Base-by-base conservation (phyloP, 2,329 filamentous ascomycete genomes). In the Dryadomyces quercus-mongolicae region DNA sequence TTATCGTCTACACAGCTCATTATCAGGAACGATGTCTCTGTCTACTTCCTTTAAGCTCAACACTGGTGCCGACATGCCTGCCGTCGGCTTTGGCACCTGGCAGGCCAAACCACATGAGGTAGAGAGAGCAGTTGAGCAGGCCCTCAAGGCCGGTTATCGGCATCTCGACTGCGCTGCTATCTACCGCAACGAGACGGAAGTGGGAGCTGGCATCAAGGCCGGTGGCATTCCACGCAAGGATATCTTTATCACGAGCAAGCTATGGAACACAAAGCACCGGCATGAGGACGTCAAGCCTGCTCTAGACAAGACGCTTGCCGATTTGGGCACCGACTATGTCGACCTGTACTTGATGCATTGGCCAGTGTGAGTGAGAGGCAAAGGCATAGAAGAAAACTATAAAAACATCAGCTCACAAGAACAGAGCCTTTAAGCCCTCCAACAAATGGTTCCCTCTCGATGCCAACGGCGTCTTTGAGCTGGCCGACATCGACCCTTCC, bases 391-490 rank as follows among this genome's bases (percentile, higher is more conserved):
- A n/a, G n/a, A n/a, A n/a, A n/a, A n/a, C n/a, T n/a, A n/a, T n/a
- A 40, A 12, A 9, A 16, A 40, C 15, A 40, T 40, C 15, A 38
- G 10, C 25, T 36, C 6, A 18, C 47, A 4, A 9, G 5, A 31
- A n/a, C 22, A 49, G 51, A 21, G 55, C 49, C 18, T 56, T 56
- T 43, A 16, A 48, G 66, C 80, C 82, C 66, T 78, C 81, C 59
- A 63, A 64, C 43, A 64, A 68, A 45, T 62, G 62, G 62, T 68
- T 69, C 53, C 67, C 68, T 20, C 57, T 74, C n/a, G 64, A 78
- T 59, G 71, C 74, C 5, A 76, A 82, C 67, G 84, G 82, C 74
- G 73, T 82, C 64, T 85, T 84, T 67, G 72, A 77, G 58, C 76
- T 84, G 63, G 83, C 80, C 25, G 84, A 67, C 47, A 65, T 67